A percentile compares a stretch with the other conserved stretches of the same genome.
Conservation (phyloP, 1,284 basidiomycete species). For the Caloboletus inedulis region DNA sequence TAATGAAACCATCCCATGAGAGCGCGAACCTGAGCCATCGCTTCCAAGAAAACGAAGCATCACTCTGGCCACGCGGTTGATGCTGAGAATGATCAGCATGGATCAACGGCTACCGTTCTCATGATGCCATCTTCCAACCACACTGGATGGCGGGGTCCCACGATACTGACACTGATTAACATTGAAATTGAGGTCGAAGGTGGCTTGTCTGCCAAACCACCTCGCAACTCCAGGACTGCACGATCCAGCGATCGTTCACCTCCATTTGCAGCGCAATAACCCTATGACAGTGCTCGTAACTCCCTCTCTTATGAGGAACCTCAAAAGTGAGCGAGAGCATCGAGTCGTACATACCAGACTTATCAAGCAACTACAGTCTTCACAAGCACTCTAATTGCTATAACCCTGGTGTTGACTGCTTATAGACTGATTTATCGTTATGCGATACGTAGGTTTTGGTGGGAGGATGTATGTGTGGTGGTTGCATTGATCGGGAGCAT, state of each 20-base stretch:
- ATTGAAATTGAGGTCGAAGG: conserved; percentile 2
- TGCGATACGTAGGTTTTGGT: conserved; percentile 11
- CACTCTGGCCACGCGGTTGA: conserved; percentile 3
- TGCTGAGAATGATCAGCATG: background rate
- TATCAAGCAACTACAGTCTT: conserved; percentile 8
- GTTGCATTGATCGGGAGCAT: conserved; percentile 12
- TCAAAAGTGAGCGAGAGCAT: conserved; percentile 16
- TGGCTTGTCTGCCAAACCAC: background rate
- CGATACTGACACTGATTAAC: background rate
- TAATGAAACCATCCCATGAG: conserved; percentile 1
- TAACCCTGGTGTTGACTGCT: conserved; percentile 8
- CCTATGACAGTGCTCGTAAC: background rate
- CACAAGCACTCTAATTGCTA: conserved; percentile 12
- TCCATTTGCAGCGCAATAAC: background rate
- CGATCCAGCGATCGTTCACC: background rate
- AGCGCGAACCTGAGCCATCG: background rate
- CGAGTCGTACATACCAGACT: background rate
- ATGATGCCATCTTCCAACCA: background rate
- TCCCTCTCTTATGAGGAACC: conserved; percentile 1
- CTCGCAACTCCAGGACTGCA: background rate
- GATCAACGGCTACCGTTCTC: background rate
- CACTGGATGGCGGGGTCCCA: conserved; percentile 18
- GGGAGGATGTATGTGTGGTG: conserved; percentile 20
- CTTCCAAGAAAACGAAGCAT: background rate
- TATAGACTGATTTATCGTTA: conserved; percentile 10